Evolutionary conservation across 2,329 filamentous ascomycete genomes (phyloP), one percentile per base, ranked within the genome.

Genomic region (Ophiostoma sp.): DNA sequence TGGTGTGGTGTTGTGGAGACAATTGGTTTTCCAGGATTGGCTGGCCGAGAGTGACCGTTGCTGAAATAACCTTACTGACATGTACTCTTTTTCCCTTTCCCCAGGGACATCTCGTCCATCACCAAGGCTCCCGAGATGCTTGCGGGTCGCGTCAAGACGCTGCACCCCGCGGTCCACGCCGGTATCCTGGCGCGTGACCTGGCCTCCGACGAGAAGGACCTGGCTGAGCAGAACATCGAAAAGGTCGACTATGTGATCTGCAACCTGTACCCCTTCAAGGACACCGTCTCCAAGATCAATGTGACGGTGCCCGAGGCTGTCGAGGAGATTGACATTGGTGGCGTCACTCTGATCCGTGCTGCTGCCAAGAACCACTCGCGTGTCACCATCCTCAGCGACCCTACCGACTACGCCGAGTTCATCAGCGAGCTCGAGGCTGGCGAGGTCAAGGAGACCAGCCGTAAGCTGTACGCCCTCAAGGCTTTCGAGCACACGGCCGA

Each of bases 181-280:
- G 93, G 93, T 77, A 98, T 99, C 78, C 91, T 99, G 75, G 96
- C 96, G 75, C 93, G 96, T 77, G 91, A 98, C 83, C 91, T 98
- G 77, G 94, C 93, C 77, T 95, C 95, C 17, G 96, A 99, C 84
- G 94, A 98, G 85, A 97, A 97, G 84, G 96, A 99, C 81, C 91
- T 99, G 69, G 94, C 93, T 70, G 93, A 96, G 83, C 94, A 97
- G 85, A 96, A 94, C 84, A 97, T 97, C 82, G 89, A 93, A 85
- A 97, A 97, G 85, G 94, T 97, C 74, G 94, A 97, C 88, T 97
- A 92, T 79, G 94, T 97, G 78, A 92, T 99, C 81, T 98, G 96
- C 91, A 99, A 99, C 85, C 89, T 99, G 72, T 98, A 99, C 84
- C 96, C 96, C 15, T 99, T 99, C 90, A 98, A 98, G 87, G 95